Evolutionary conservation across 164 flowering plant genomes (phyloP).

Genomic region (Amborella trichopoda): DNA sequence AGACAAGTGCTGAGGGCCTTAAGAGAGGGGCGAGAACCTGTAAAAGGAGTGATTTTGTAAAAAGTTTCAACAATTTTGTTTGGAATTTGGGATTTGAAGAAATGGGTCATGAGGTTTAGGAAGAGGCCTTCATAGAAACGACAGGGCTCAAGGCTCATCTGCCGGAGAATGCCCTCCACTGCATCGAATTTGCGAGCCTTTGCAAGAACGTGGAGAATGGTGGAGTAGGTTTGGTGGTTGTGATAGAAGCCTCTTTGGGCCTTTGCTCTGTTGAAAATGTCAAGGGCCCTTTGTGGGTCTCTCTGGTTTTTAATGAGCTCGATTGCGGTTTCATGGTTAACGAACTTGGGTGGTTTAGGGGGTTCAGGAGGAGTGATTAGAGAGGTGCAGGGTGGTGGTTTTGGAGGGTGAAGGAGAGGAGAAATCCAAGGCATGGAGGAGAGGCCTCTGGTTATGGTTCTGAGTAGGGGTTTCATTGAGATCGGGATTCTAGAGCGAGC

Average conservation of each 20-base stretch:
- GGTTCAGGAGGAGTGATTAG: slow-evolving; percentile 7
- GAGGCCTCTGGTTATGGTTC: slow-evolving; percentile 1
- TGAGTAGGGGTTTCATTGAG: neutral
- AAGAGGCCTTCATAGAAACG: slow-evolving; percentile 76
- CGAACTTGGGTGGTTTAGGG: slow-evolving; percentile 33
- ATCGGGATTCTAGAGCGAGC: neutral
- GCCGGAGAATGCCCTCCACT: slow-evolving; percentile 64
- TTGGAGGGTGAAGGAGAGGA: slow-evolving; percentile 31
- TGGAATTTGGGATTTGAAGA: slow-evolving; percentile 37
- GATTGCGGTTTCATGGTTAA: slow-evolving; percentile 54
- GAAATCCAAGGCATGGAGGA: slow-evolving; percentile 62
- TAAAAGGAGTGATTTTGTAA: slow-evolving; percentile 35
- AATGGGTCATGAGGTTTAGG: slow-evolving; percentile 71
- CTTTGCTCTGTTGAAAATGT: slow-evolving; percentile 58
- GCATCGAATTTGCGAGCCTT: slow-evolving; percentile 47
- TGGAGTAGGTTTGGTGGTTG: slow-evolving; percentile 59
- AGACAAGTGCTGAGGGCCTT: slow-evolving; percentile 86
- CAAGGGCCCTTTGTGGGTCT: slow-evolving; percentile 64
- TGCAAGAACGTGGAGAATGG: slow-evolving; percentile 64
- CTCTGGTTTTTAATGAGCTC: slow-evolving; percentile 51
- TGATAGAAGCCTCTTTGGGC: slow-evolving; percentile 74
- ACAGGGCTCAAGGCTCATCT: slow-evolving; percentile 77
- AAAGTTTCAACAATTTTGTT: slow-evolving; percentile 65
- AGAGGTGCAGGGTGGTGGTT: slow-evolving; percentile 26
- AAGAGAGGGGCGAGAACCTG: slow-evolving; percentile 65